Conservation (phyloP, 768 basidiomycete species). For the Tephrocybe sp. region DNA sequence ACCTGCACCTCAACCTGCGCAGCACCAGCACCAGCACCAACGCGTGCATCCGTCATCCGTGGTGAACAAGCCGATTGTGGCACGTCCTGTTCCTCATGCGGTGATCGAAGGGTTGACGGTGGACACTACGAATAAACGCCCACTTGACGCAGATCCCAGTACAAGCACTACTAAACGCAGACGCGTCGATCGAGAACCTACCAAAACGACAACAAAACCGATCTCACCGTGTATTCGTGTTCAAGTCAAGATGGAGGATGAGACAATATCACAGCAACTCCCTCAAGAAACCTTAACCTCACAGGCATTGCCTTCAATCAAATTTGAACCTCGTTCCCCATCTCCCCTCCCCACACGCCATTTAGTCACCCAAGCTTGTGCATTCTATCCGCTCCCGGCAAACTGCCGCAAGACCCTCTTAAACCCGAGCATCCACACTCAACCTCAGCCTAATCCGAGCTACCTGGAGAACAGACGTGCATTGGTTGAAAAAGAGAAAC, state of each 20-base stretch:
- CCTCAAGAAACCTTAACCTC: too few species aligned
- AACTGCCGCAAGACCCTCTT: slow-evolving; percentile 19
- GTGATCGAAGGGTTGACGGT: too few species aligned
- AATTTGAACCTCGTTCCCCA: slow-evolving; percentile 1
- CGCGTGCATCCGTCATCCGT: too few species aligned
- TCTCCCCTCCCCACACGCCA: slow-evolving; percentile 16
- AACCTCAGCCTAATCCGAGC: slow-evolving; percentile 7
- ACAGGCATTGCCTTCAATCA: background rate
- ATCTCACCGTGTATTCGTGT: background rate
- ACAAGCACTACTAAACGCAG: background rate
- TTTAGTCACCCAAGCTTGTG: slow-evolving; percentile 25
- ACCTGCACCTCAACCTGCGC: too few species aligned
- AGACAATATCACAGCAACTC: background rate
- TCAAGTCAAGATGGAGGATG: background rate
- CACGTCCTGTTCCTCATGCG: too few species aligned
- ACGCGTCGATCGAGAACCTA: background rate
- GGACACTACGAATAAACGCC: too few species aligned
- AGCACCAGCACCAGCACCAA: too few species aligned
- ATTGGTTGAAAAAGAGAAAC: slow-evolving; percentile 19
- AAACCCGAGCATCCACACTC: background rate
- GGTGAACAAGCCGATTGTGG: too few species aligned
- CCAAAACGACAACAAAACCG: too few species aligned
- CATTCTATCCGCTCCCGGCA: slow-evolving; percentile 23
- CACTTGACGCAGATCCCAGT: background rate
- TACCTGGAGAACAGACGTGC: slow-evolving; percentile 19